Percentiles rank a stretch among this genome's conserved stretches.
Conservation (phyloP, 208 protist species). For the Wallacemonas rigidus region DNA sequence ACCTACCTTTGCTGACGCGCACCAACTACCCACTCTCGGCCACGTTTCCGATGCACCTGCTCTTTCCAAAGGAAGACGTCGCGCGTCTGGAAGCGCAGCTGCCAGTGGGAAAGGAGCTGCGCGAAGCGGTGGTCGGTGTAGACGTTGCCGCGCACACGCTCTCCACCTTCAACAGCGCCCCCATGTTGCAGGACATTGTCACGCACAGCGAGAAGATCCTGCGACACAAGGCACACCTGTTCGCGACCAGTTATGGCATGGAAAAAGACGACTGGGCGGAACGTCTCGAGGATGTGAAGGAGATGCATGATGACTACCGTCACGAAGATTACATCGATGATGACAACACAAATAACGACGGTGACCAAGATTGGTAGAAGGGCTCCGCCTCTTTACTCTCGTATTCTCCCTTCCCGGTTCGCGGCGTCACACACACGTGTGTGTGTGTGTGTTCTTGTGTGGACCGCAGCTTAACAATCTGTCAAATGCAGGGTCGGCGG, state of each 20-base stretch:
- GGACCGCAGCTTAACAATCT: too few relatives aligned
- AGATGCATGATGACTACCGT: conserved; percentile 77
- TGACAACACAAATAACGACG: conserved; percentile 23
- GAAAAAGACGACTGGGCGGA: conserved; percentile 82
- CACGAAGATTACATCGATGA: conserved; percentile 48
- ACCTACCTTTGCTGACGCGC: conserved; percentile 60
- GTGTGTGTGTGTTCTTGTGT: too few relatives aligned
- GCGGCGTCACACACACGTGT: too few relatives aligned
- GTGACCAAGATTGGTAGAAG: background rate
- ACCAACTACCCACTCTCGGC: conserved; percentile 67
- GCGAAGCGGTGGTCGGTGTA: conserved; percentile 29
- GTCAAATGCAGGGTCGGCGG: too few relatives aligned
- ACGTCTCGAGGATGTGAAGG: conserved; percentile 54
- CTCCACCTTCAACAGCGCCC: conserved; percentile 65
- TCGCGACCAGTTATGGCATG: conserved; percentile 58
- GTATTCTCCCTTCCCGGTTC: background rate
- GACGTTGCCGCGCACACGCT: conserved; percentile 69
- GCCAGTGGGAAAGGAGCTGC: conserved; percentile 1
- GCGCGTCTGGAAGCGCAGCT: conserved; percentile 15
- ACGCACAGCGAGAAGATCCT: conserved; percentile 41
- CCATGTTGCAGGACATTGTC: conserved; percentile 52
- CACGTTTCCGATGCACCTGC: conserved; percentile 64
- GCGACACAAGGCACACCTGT: conserved; percentile 36
- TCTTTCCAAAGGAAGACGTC: conserved; percentile 29
- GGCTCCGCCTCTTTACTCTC: background rate